Conservation (phyloP, 2,329 filamentous ascomycete species). For the Colletotrichum lini region DNA sequence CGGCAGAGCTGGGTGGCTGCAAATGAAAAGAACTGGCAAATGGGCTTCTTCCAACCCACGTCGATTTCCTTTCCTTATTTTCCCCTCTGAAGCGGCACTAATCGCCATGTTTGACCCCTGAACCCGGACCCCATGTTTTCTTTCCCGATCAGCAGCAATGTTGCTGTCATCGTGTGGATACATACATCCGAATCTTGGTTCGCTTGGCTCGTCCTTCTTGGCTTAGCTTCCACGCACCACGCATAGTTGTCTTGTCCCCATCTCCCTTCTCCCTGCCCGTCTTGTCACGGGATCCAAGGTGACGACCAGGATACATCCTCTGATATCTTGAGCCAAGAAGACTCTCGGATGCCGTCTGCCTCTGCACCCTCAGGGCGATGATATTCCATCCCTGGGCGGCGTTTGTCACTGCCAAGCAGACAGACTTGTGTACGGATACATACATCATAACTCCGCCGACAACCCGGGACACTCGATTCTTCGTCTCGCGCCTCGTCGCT, state of each 20-base stretch:
- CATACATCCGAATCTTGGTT: conserved; percentile 10
- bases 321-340: neutral
- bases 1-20: conserved; percentile 22
- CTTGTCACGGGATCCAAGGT: neutral
- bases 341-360: neutral
- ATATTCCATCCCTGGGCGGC: neutral
- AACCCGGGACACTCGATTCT: neutral
- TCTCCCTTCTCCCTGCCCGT: conserved; percentile 3
- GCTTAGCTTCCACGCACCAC: conserved; percentile 14
- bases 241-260: conserved; percentile 17
- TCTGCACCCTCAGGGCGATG: neutral
- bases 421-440: neutral
- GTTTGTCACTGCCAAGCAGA: neutral
- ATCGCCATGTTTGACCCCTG: conserved; percentile 21
- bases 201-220: neutral
- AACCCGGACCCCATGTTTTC: conserved; percentile 14
- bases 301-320: neutral
- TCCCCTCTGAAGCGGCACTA: conserved; percentile 27
- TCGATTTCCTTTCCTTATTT: conserved; percentile 32
- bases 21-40: conserved; percentile 38
- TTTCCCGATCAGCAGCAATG: conserved; percentile 3
- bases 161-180: conserved; percentile 10
- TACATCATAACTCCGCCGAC: neutral
- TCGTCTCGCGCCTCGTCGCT: conserved; percentile 1
- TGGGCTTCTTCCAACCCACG: conserved; percentile 38